Evolutionary conservation across 441 rosid genomes (phyloP), one percentile per base, ranked within the genome.

Genomic region (Dalechampia spathulata): DNA sequence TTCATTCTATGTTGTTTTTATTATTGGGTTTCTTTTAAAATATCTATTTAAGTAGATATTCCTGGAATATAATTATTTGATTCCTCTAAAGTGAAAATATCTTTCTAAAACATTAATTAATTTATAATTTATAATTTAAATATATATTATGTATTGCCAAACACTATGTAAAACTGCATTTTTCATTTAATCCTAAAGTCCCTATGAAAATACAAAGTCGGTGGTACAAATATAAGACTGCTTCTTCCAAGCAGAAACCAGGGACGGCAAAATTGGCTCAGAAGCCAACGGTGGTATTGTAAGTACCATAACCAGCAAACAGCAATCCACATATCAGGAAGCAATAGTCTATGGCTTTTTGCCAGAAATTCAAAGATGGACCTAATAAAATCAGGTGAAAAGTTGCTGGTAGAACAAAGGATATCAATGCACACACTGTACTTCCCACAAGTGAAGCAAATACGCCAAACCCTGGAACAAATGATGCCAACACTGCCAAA

Each of bases 371-470:
- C 74, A 90, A 58, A 16, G 86, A 78, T 34, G 88, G 64, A 48
- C 95, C 95, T 4, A 87, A 51, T 65, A 89, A 46, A 13, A 20
- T 74, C 27, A 93, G 77, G 76, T 93, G 97, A 73, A 78, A 93
- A 6, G 69, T 64, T 45, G 93, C 82, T 1, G 97, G 97, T 55
- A 93, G 73, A 56, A 87, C 97, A 64, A 92, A 92, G 0, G 99
- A 83, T 69, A 89, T 70, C n/a, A 84, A 67, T 15, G 91, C 94
- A 30, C 98, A 88, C 6, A 85, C 67, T 0, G 90, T 83, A 57
- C 96, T 86, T 22, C 94, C 98, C 30, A 92, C 88, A 0, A 86
- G 74, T 0, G 97, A 92, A 6, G 73, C 81, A 28, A 92, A 85
- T 7, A 66, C 60, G 9, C 86, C 92, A 20, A 93, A 87, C 2